Evolutionary conservation across 768 basidiomycete species (phyloP), one percentile per base, ranked within the genome.

Genomic region (Fomitopsis serialis): DNA sequence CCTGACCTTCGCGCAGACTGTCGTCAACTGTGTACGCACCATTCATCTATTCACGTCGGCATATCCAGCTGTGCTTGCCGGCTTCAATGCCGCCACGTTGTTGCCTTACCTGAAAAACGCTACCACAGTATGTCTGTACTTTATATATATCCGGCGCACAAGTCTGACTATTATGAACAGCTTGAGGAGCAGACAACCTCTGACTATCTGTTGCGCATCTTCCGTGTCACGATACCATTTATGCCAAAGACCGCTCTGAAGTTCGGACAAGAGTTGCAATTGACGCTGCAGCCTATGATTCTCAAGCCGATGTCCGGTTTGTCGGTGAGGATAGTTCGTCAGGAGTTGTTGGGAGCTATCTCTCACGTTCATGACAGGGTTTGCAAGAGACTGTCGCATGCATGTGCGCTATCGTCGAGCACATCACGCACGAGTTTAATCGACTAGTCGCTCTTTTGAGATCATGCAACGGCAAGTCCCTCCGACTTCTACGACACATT

Each of bases 381-480:
- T 68, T 98, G 29, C 92, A 95, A 72, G 97, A 98, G 68, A 83
- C 84, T 12, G 89, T 98, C 13, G 92, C 92, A 0, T 98, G 95
- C 59, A 85, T 96, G 73, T 96, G 94, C 64, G 80, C 82, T 0
- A 88, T 89, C 1, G 86, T 95, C 1, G 84, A 85, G 48, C 72
- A 89, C 59, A 76, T 98, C 17, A 98, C 97, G 0, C 89, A 91
- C 54, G 93, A 98, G 59, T 96, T 86, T 61, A 71, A 71, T 15
- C 80, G 84, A 34, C 75, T 98, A 17, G 79, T 93, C 23, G 85
- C 82, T 32, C 75, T 98, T 3, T 66, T 98, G 57, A 88, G 88
- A 60, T 92, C 91, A 0, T 95, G 92, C 68, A 89, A 93, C 61
- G 76, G 92, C 89, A 55, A 48, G 79, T 62, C 2, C 22, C 12